Percentiles rank a stretch among this genome's conserved stretches.
Conservation (phyloP, 495 filamentous ascomycete genomes). For the Diplogelasinospora grovesii region DNA sequence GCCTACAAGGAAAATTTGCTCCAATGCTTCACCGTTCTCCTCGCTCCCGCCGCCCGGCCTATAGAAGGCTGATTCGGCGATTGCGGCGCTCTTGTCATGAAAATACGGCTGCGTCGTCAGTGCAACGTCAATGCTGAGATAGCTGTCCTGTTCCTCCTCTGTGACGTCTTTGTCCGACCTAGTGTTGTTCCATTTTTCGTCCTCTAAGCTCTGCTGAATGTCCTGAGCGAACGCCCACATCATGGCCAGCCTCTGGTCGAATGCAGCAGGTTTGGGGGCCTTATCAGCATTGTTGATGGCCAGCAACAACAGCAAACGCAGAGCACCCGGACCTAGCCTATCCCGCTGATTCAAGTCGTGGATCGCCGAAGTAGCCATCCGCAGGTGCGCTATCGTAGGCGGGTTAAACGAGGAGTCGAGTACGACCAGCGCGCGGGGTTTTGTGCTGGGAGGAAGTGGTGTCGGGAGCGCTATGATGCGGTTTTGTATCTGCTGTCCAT, state of each 20-base stretch:
- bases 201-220: constrained; percentile 26
- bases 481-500: background rate
- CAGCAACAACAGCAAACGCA: constrained; percentile 71
- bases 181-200: constrained; percentile 8
- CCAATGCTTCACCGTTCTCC: constrained; percentile 17
- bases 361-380: constrained; percentile 65
- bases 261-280: constrained; percentile 70
- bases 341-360: constrained; percentile 25
- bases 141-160: constrained; percentile 16
- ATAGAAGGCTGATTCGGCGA: constrained; percentile 51
- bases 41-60: constrained; percentile 4
- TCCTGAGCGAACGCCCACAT: constrained; percentile 77
- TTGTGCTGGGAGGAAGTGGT: constrained; percentile 15
- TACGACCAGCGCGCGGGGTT: constrained; percentile 54
- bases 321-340: constrained; percentile 3
- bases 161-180: too few species aligned
- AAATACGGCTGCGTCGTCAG: constrained; percentile 81
- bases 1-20: constrained; percentile 76
- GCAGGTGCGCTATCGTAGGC: constrained; percentile 74
- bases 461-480: constrained; percentile 1
- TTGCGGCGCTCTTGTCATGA: constrained; percentile 69
- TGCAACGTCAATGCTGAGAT: constrained; percentile 63
- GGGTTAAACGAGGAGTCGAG: constrained; percentile 97
- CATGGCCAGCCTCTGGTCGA: constrained; percentile 77
- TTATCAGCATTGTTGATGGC: constrained; percentile 94